Evolutionary conservation across 2,329 filamentous ascomycete genomes (phyloP).

Genomic region (Exophiala mesophila): DNA sequence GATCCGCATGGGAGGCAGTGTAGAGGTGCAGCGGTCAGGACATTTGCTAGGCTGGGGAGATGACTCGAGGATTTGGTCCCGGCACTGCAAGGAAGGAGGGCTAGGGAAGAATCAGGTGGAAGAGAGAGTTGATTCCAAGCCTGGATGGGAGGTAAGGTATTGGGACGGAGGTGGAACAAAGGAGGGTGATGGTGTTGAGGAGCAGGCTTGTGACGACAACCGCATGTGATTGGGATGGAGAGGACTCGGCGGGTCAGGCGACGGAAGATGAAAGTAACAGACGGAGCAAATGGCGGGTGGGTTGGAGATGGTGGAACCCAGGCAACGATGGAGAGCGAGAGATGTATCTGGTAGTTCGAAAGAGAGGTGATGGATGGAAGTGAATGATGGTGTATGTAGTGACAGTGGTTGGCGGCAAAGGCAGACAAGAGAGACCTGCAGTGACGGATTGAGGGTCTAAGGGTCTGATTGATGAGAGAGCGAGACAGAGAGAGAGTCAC

Average conservation of each 20-base stretch:
- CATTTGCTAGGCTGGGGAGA: slow-evolving; percentile 1
- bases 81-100: slow-evolving; percentile 4
- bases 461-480: too few species aligned
- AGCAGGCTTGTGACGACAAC: slow-evolving; percentile 25
- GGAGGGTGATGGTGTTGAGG: slow-evolving; percentile 14
- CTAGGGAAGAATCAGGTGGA: slow-evolving; percentile 8
- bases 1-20: too few species aligned
- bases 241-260: slow-evolving; percentile 1
- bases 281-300: neutral
- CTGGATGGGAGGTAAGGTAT: too few species aligned
- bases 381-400: too few species aligned
- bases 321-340: slow-evolving; percentile 6
- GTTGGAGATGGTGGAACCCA: neutral
- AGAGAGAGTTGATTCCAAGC: slow-evolving; percentile 19
- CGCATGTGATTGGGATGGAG: slow-evolving; percentile 18
- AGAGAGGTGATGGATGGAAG: too few species aligned
- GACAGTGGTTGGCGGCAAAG: too few species aligned
- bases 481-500: too few species aligned
- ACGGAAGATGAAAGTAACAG: slow-evolving; percentile 1
- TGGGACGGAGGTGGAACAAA: neutral
- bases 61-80: slow-evolving; percentile 1
- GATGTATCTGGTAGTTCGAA: neutral
- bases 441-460: too few species aligned
- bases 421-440: too few species aligned
- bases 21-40: slow-evolving; percentile 14